Evolutionary conservation across 176 grass and related monocot species (phyloP), one percentile per base, ranked within the genome.

Genomic region (Juncus effusus): DNA sequence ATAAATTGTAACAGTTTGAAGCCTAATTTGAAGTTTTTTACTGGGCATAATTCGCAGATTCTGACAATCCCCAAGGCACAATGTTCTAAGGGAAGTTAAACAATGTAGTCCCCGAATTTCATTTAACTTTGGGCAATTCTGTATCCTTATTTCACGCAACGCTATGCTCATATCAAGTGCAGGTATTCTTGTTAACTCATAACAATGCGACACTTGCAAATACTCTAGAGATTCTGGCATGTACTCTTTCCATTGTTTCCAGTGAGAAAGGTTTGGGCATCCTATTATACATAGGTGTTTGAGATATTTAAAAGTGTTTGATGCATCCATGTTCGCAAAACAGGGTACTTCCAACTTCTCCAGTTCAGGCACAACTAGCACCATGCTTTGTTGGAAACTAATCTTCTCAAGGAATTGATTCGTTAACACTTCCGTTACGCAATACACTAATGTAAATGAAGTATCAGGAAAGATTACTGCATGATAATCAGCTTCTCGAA

Each of bases 41-140:
- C 13, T 10, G 40, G 35, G 16, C 42, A 28, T 8, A 13, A 62
- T 38, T 13, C 71, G 11, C 14, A 63, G 42, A 8, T 63, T 38
- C 13, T 42, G 50, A 54, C 56, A 60, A 5, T 38, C 8, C 36
- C 2, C 9, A 49, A 60, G 2, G 2, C 49, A n/a, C 14, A 53
- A 2, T 1, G 36, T 63, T 39, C 38, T 40, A 10, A 62, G 40
- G 10, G 50, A 53, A 11, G 38, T 69, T 51, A 53, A 12, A 5
- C 65, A 15, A 37, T 69, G 49, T 28, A 69, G 53, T 13, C 65
- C 65, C 38, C 53, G 47, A 28, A 69, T 38, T 37, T 52, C 16
- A 55, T 28, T 3, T 10, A 69, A 37, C 50, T 13, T 13, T 1
- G 65, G 49, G 28, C 65, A 69, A 1, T 40, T 14, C 0, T 0